Evolutionary conservation across 495 filamentous ascomycete genomes (phyloP), one percentile per base, ranked within the genome.

Genomic region (Neurospora africana): DNA sequence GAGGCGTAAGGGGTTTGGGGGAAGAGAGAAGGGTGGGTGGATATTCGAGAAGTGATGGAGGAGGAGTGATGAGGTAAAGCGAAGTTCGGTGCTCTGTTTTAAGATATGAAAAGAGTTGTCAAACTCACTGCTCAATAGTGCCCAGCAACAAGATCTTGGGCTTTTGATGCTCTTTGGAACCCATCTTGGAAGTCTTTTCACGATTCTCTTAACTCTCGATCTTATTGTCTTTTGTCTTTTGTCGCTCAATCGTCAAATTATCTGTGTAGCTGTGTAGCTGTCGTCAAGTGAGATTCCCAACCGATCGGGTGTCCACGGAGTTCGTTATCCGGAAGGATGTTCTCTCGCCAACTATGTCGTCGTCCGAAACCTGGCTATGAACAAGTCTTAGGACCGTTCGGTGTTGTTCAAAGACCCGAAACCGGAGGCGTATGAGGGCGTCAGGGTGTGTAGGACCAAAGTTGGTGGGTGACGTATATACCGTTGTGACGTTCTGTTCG

Each of bases 91-190:
- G 9, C 1, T 38, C 30, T n/a, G n/a, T n/a, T 38, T 36, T n/a
- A 69, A 65, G 21, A 27, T 44, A 19, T 38, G 27, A 69, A 21
- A 68, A 17, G 1, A 36, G 27, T 39, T n/a, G 30, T 27, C 4
- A 2, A 75, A 75, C 79, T 47, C 70, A 82, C 80, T 78, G 77
- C 35, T 76, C 78, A 70, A 82, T 80, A 6, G 36, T 68, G 5
- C 80, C 80, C 11, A 82, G 76, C 37, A 77, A 72, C 4, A 82
- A 73, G 69, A 82, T 78, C 70, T 77, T 79, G 27, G 79, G 78
- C 30, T 33, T 65, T 5, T 65, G 53, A 33, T 7, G 6, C 15
- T 65, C 53, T 65, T 19, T 15, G 27, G 53, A 65, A 65, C 6
- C 15, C 53, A 65, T 65, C 1, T 61, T 65, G 53, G 19, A 8